Percentiles rank a stretch among this genome's conserved stretches.
phyloP scores from a whole-genome alignment of 805 yeast genomes.

The Myxozyma sirexii region DNA sequence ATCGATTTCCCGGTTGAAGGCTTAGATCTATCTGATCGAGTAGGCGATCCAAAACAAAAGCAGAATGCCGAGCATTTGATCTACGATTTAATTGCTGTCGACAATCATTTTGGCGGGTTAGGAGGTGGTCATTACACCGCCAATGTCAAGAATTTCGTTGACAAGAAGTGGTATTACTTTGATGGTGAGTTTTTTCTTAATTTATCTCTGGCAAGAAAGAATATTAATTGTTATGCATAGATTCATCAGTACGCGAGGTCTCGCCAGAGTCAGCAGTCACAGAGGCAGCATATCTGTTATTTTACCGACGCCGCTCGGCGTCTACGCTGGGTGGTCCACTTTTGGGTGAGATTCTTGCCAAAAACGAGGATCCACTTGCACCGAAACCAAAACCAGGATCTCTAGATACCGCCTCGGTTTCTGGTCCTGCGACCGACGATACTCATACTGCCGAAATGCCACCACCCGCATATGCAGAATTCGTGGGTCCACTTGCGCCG shows the following conservation, averaged over 20 bases:
- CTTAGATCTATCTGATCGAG: constrained; percentile 67
- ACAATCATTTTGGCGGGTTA: constrained; percentile 92
- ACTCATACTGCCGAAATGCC: background rate
- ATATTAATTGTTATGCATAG: constrained; percentile 11
- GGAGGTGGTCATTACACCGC: constrained; percentile 99
- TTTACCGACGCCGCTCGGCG: constrained; percentile 61
- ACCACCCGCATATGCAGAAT: constrained; percentile 8
- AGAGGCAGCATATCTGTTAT: constrained; percentile 83
- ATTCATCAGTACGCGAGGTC: constrained; percentile 67
- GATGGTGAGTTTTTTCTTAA: constrained; percentile 53
- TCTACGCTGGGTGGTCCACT: constrained; percentile 36
- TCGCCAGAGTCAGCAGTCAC: constrained; percentile 61
- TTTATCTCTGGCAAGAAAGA: background rate
- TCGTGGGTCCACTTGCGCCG: background rate
- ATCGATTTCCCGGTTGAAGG: constrained; percentile 88
- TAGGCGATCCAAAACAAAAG: constrained; percentile 45
- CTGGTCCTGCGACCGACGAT: background rate
- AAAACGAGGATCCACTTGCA: constrained; percentile 8
- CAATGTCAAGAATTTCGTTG: constrained; percentile 75
- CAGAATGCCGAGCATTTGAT: constrained; percentile 42
- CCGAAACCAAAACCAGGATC: background rate
- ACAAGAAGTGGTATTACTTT: constrained; percentile 82
- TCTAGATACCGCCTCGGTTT: background rate
- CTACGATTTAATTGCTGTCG: constrained; percentile 90
- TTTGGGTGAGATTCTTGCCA: constrained; percentile 25